Conservation (phyloP, 106 monocot species). For the Alisma plantagoaquatica region DNA sequence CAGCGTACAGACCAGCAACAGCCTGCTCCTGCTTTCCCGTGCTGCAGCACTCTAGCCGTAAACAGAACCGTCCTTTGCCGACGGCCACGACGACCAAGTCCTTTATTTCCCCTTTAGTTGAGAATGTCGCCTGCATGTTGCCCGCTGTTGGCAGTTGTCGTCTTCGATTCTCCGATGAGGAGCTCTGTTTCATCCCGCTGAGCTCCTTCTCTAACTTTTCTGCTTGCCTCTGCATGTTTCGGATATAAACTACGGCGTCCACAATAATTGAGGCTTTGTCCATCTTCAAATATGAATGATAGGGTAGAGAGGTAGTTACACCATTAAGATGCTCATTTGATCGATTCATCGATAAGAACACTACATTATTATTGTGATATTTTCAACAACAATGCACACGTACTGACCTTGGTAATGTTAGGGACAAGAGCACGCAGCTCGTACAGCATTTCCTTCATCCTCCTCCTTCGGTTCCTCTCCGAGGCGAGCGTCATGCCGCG, state of each 20-base stretch:
- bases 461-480: constrained; percentile 49
- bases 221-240: constrained; percentile 32
- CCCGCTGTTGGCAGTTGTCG: not conserved
- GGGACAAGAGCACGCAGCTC: constrained; percentile 70
- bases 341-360: not conserved
- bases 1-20: constrained; percentile 29
- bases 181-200: constrained; percentile 20
- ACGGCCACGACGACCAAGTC: constrained; percentile 21
- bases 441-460: constrained; percentile 77
- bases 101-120: constrained; percentile 16
- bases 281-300: too few species aligned
- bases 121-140: too few species aligned
- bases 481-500: constrained; percentile 53
- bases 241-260: constrained; percentile 48
- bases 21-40: constrained; percentile 21
- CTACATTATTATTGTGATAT: not conserved
- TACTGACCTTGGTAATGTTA: constrained; percentile 72
- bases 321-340: not conserved
- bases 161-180: not conserved
- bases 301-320: too few species aligned
- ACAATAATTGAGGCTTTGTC: constrained; percentile 75
- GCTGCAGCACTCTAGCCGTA: constrained; percentile 33
- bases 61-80: constrained; percentile 30
- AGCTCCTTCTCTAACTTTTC: constrained; percentile 38
- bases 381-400: too few species aligned